Evolutionary conservation across 192 early-diverging fungal genomes (phyloP).

Genomic region (Podochytrium sp.): DNA sequence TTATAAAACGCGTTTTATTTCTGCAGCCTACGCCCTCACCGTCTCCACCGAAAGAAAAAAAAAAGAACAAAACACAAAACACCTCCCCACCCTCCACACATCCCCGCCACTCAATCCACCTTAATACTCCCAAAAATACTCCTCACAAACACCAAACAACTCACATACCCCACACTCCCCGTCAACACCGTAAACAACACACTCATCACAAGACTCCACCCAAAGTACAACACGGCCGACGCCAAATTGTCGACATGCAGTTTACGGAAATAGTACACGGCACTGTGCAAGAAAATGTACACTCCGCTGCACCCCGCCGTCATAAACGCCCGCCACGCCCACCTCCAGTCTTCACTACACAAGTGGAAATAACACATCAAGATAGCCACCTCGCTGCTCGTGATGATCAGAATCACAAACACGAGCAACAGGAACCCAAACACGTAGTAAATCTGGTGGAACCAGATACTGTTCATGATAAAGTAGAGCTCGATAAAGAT

Average conservation of each 20-base stretch:
- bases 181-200: constrained; percentile 70
- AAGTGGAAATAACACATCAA: constrained; percentile 64
- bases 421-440: constrained; percentile 63
- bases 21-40: no score
- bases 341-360: constrained; percentile 74
- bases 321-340: constrained; percentile 90
- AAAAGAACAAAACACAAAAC: neutral
- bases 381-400: constrained; percentile 54
- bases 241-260: constrained; percentile 61
- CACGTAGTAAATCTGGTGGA: constrained; percentile 58
- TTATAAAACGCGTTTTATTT: no score
- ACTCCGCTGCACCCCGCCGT: constrained; percentile 72
- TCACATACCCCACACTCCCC: constrained; percentile 74
- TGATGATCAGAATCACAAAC: constrained; percentile 57
- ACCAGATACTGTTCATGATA: constrained; percentile 62
- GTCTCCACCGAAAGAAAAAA: neutral
- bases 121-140: constrained; percentile 79
- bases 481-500: constrained; percentile 67
- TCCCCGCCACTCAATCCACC: constrained; percentile 54
- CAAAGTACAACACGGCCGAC: constrained; percentile 76
- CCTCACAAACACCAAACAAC: constrained; percentile 63
- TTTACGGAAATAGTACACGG: constrained; percentile 51
- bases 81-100: neutral
- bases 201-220: constrained; percentile 67
- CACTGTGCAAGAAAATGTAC: constrained; percentile 82